phyloP scores from a whole-genome alignment of 2,329 filamentous ascomycete genomes.

The Gaeumannomyces sp. region DNA sequence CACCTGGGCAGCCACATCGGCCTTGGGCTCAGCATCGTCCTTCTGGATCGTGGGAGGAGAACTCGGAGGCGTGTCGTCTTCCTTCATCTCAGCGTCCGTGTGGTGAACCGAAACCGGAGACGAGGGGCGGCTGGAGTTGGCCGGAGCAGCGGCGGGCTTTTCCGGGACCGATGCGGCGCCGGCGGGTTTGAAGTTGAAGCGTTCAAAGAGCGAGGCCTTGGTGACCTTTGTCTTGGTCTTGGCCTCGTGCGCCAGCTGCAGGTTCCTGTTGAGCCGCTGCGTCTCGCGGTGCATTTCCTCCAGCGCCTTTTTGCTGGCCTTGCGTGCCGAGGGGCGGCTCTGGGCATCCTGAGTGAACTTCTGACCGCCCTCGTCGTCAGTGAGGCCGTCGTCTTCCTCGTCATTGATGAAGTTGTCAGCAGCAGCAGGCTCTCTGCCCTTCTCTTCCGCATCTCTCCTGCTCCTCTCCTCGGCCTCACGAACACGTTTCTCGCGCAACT shows the following conservation, averaged over 20 bases:
- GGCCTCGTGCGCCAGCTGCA: constrained; percentile 86
- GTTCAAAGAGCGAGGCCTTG: constrained; percentile 74
- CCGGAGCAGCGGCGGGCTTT: constrained; percentile 11
- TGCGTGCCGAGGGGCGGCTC: constrained; percentile 51
- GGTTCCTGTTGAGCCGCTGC: constrained; percentile 80
- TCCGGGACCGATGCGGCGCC: constrained; percentile 23
- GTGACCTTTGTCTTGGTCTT: constrained; percentile 88
- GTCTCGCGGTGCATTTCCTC: constrained; percentile 95
- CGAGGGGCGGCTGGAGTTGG: constrained; percentile 50
- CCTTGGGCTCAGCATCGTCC: constrained; percentile 13
- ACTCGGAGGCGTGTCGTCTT: constrained; percentile 63
- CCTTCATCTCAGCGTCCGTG: constrained; percentile 45
- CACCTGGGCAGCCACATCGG: constrained; percentile 13
- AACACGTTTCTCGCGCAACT: constrained; percentile 65
- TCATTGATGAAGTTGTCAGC: constrained; percentile 34
- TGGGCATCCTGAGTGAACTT: constrained; percentile 61
- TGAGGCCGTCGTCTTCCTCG: constrained; percentile 46
- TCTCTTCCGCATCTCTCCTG: constrained; percentile 1
- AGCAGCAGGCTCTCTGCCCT: constrained; percentile 25
- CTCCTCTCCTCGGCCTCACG: constrained; percentile 55
- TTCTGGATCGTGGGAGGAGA: constrained; percentile 48
- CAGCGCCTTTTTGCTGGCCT: constrained; percentile 88
- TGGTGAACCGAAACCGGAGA: constrained; percentile 38
- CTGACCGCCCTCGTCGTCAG: constrained; percentile 56
- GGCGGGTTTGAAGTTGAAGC: constrained; percentile 65